Base-by-base conservation (phyloP, 352 stramenopile genomes). In the Phytopythium litorale region DNA sequence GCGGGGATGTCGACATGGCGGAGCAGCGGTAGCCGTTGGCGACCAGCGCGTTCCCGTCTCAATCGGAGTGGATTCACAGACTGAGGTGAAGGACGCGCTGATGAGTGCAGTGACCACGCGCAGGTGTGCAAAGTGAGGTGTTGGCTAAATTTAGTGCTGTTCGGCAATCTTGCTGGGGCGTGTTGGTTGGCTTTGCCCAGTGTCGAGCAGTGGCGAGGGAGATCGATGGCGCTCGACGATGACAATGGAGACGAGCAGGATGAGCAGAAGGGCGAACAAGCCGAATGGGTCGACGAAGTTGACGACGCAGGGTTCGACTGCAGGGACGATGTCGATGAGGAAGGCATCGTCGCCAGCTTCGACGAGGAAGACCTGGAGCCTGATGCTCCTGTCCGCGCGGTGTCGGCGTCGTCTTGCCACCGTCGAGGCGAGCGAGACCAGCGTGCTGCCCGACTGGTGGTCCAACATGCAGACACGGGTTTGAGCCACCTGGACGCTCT, bases 391-490 rank as follows among this genome's bases (percentile, higher is more conserved):
- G 57, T 60, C 35, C 49, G 66, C 2, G 57, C 52, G 1, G 54
- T 56, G 8, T 40, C 62, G 19, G 63, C 65, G n/a, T 66, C 63
- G 7, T 56, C 75, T 11, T 70, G 63, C 30, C 60, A 67, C 7
- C 87, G 79, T 76, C 75, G 79, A 55, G 1, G 25, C 11, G 15
- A 43, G 7, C 30, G n/a, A 30, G 28, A 43, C 0, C 12, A 43
- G 15, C 52, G 18, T 7, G 8, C 32, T 30, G 35, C 19, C 3
- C 71, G 83, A 64, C 54, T 74, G 33, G 70, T 90, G 28, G 68
- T 89, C 12, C 79, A 90, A 63, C 75, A 80, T 33, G 67, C 79
- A n/a, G 63, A 56, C 13, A 80, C 88, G 33, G 54, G 45, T 7
- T 62, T 81, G 54, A 49, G 51, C 8, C 64, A 73, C 7, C 53